phyloP scores from a whole-genome alignment of 345 rosid species.

The Psidium guajava region DNA sequence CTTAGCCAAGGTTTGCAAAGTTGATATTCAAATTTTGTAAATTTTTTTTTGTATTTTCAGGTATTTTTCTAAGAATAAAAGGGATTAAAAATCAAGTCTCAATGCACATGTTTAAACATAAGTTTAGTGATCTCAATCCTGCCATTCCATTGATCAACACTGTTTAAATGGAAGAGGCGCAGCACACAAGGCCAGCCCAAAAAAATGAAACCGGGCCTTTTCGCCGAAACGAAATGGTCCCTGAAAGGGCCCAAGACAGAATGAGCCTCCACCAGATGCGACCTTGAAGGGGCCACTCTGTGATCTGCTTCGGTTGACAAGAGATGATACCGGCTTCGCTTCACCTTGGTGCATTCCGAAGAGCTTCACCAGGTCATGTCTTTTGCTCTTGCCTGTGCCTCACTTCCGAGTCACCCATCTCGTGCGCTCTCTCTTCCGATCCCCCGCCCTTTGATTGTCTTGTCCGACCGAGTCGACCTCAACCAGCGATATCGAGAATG shows the following conservation, averaged over 20 bases:
- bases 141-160: not conserved
- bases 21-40: too few relatives aligned
- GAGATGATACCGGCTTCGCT: not conserved
- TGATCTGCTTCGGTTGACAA: not conserved
- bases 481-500: not conserved
- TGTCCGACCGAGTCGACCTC: not conserved
- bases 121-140: not conserved
- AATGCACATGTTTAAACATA: too few relatives aligned
- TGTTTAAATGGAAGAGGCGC: not conserved
- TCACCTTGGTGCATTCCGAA: too few relatives aligned
- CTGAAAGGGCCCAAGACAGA: not conserved
- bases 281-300: not conserved
- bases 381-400: not conserved
- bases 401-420: not conserved
- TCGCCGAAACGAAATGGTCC: not conserved
- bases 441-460: not conserved
- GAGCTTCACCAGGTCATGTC: not conserved
- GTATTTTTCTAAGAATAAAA: too few relatives aligned
- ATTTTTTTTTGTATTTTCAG: too few relatives aligned
- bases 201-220: not conserved
- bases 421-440: not conserved
- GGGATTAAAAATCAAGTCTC: too few relatives aligned
- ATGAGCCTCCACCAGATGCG: not conserved
- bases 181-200: not conserved
- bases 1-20: too few relatives aligned